Conservation (phyloP, 108 stramenopile species). For the Skeletonema menzelii region DNA sequence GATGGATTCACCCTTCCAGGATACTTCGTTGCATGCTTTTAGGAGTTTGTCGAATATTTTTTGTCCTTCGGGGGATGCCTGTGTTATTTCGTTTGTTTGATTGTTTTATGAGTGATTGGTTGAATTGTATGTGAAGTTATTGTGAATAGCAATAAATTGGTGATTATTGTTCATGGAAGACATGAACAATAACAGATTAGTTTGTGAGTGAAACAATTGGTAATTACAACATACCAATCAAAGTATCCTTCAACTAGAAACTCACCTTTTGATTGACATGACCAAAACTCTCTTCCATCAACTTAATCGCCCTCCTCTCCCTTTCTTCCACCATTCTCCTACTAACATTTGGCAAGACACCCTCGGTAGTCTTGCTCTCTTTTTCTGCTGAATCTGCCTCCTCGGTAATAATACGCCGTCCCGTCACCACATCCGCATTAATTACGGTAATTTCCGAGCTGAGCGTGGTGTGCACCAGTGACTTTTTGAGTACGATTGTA, state of each 20-base stretch:
- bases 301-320: slow-evolving; percentile 72
- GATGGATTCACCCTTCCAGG: slow-evolving; percentile 69
- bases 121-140: background rate
- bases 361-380: background rate
- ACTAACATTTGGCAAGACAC: slow-evolving; percentile 36
- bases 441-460: slow-evolving; percentile 45
- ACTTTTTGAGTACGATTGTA: slow-evolving; percentile 59
- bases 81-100: too few species aligned
- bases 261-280: slow-evolving; percentile 84
- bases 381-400: slow-evolving; percentile 2
- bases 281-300: slow-evolving; percentile 76
- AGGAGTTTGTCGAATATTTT: slow-evolving; percentile 77
- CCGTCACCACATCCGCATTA: slow-evolving; percentile 50
- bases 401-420: slow-evolving; percentile 34
- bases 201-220: too few species aligned
- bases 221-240: too few species aligned
- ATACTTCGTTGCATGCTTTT: slow-evolving; percentile 81
- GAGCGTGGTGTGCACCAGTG: slow-evolving; percentile 51
- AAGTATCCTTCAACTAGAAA: too few species aligned
- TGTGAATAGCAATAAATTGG: too few species aligned
- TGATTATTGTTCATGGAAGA: too few species aligned
- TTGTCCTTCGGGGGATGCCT: slow-evolving; percentile 81
- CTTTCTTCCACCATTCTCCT: slow-evolving; percentile 74
- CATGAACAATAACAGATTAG: too few species aligned
- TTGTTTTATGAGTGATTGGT: background rate